Percentiles rank a stretch among this genome's conserved stretches.
These are phyloP conservation scores for Ophiostoma sp. DNA, from an alignment of 2,329 filamentous ascomycete genomes.

Conservation along the genomic window DNA sequence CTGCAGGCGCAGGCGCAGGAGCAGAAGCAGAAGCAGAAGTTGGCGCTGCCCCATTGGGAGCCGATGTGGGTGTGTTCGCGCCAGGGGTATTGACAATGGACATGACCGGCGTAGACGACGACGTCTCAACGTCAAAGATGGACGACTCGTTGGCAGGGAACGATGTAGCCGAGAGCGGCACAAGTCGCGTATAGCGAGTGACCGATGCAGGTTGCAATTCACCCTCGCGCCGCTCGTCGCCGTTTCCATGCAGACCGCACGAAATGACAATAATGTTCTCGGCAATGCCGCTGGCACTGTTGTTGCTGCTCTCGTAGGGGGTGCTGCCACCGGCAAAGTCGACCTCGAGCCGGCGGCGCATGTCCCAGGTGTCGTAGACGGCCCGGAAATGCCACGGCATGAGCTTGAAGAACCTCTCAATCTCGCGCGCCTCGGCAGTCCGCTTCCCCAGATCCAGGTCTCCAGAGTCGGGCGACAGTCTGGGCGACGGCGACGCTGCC, in stretches of 20 bases:
- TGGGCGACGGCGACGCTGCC: slow-evolving; percentile 63
- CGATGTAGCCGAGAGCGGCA: background rate
- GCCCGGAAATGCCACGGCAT: slow-evolving; percentile 74
- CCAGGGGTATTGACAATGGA: slow-evolving; percentile 8
- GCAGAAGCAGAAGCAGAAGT: too few species aligned
- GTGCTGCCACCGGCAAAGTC: slow-evolving; percentile 72
- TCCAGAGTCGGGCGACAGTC: slow-evolving; percentile 70
- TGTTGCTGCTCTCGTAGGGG: slow-evolving; percentile 41
- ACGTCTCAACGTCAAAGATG: slow-evolving; percentile 26
- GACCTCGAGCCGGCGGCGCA: slow-evolving; percentile 77
- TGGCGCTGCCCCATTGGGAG: background rate
- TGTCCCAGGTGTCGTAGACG: slow-evolving; percentile 82
- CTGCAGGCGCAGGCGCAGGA: slow-evolving; percentile 6
- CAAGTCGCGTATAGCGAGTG: slow-evolving; percentile 38
- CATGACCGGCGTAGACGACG: slow-evolving; percentile 2
- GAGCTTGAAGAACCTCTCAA: slow-evolving; percentile 67
- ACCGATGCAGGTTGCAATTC: slow-evolving; percentile 47
- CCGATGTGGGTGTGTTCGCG: background rate
- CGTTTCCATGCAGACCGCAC: slow-evolving; percentile 47
- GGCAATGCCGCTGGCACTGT: slow-evolving; percentile 56
- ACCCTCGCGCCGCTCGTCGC: slow-evolving; percentile 30
- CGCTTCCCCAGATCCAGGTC: slow-evolving; percentile 65
- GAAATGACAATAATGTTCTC: slow-evolving; percentile 71
- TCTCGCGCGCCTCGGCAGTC: slow-evolving; percentile 70
- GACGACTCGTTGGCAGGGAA: background rate